Conservation (phyloP, 345 rosid genomes). For the Lenwebbia sp. region DNA sequence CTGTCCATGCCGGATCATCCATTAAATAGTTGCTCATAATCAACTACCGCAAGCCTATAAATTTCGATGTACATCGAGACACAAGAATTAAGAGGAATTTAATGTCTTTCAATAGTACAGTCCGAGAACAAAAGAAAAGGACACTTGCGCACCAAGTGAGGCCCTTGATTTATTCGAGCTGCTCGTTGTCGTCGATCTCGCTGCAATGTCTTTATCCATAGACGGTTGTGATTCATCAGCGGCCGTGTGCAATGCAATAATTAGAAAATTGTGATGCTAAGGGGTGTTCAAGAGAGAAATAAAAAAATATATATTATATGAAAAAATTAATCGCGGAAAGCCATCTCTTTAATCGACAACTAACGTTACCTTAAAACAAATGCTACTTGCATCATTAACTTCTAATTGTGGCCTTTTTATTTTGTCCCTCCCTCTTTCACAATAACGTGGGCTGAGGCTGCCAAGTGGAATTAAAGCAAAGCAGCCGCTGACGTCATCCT, state of each 20-base stretch:
- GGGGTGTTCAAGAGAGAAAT: neutral
- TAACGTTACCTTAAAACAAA: neutral
- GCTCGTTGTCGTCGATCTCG: neutral
- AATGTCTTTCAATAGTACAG: neutral
- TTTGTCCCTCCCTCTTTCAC: neutral
- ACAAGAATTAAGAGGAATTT: neutral
- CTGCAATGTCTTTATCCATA: fast-evolving
- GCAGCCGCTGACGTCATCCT: neutral
- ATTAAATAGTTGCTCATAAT: neutral
- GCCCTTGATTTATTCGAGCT: neutral
- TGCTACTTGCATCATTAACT: neutral
- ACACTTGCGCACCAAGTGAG: neutral
- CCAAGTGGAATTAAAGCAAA: neutral
- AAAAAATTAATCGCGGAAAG: neutral
- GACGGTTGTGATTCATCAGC: fast-evolving
- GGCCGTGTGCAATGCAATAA: fast-evolving
- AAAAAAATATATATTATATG: neutral
- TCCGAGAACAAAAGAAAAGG: neutral
- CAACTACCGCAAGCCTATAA: fast-evolving
- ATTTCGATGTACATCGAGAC: neutral
- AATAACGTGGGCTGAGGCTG: neutral
- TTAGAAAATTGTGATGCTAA: neutral
- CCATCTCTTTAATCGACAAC: neutral
- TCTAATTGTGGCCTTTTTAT: neutral
- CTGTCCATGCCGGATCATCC: neutral